A percentile compares a stretch with the other conserved stretches of the same genome.
Evolutionary conservation across 1,284 basidiomycete species (phyloP).

Genomic region (Moesziomyces antarcticus): DNA sequence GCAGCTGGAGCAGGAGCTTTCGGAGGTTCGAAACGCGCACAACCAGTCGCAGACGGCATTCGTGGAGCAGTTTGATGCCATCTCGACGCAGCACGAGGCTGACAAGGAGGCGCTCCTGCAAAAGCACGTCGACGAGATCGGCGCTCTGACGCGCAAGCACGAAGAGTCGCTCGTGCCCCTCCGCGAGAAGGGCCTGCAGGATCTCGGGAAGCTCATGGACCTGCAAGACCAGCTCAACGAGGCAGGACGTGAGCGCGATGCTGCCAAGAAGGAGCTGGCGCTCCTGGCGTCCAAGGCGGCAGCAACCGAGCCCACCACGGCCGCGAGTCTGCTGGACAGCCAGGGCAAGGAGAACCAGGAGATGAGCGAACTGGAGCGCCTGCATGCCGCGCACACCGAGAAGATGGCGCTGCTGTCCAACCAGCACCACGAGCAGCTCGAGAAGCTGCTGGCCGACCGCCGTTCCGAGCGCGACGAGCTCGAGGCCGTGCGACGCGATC

Average conservation of each 20-base stretch:
- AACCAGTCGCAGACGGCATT: conserved; percentile 48
- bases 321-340: conserved; percentile 24
- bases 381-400: conserved; percentile 51
- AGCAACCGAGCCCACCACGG: conserved; percentile 22
- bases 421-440: conserved; percentile 42
- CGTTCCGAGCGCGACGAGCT: conserved; percentile 29
- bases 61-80: conserved; percentile 46
- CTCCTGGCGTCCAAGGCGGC: conserved; percentile 33
- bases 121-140: conserved; percentile 47
- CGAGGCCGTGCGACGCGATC: conserved; percentile 25
- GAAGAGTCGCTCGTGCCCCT: conserved; percentile 28
- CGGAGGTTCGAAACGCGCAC: conserved; percentile 33
- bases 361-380: conserved; percentile 46
- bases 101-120: conserved; percentile 38
- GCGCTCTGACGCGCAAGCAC: conserved; percentile 25
- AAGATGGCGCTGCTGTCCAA: conserved; percentile 33
- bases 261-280: conserved; percentile 23
- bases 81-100: conserved; percentile 24
- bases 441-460: conserved; percentile 20
- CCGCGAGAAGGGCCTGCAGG: conserved; percentile 38
- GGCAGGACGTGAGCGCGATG: conserved; percentile 47
- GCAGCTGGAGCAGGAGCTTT: conserved; percentile 38
- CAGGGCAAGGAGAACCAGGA: conserved; percentile 38
- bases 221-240: conserved; percentile 51
- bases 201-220: conserved; percentile 44